Percentiles rank a stretch among this genome's conserved stretches.
phyloP scores from a whole-genome alignment of 768 basidiomycete species.

The Tephrocybe rancida region DNA sequence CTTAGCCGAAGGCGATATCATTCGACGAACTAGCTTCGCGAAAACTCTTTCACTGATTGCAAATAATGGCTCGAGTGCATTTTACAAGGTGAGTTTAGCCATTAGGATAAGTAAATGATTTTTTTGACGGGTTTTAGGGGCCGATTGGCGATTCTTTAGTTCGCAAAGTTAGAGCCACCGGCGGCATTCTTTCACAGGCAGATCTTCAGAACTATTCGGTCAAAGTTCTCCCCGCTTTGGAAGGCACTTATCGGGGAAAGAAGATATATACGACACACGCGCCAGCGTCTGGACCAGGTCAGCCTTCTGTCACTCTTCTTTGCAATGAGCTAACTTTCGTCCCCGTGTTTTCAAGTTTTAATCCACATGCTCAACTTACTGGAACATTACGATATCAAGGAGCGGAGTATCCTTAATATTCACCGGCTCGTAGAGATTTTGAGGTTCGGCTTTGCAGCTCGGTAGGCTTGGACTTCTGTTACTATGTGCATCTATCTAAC shows the following conservation, averaged over 20 bases:
- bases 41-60: slow-evolving; percentile 77
- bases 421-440: slow-evolving; percentile 85
- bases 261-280: slow-evolving; percentile 85
- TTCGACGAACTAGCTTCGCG: slow-evolving; percentile 77
- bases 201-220: slow-evolving; percentile 77
- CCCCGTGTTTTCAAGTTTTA: slow-evolving; percentile 52
- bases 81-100: slow-evolving; percentile 64
- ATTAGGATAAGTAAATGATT: no score
- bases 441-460: slow-evolving; percentile 68
- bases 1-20: slow-evolving; percentile 72
- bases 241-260: slow-evolving; percentile 75
- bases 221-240: slow-evolving; percentile 69
- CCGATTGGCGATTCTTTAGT: slow-evolving; percentile 81
- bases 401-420: slow-evolving; percentile 59
- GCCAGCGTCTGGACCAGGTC: slow-evolving; percentile 81
- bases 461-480: slow-evolving; percentile 29
- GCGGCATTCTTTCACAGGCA: slow-evolving; percentile 77
- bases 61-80: slow-evolving; percentile 72
- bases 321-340: not conserved
- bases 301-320: slow-evolving; percentile 19
- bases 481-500: not conserved
- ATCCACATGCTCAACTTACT: slow-evolving; percentile 91
- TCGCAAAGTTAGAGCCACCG: slow-evolving; percentile 65
- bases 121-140: slow-evolving; percentile 46
- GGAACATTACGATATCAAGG: slow-evolving; percentile 64